Evolutionary conservation across 2,329 filamentous ascomycete genomes (phyloP).

Genomic region (Alternaria hordeiaustralica): DNA sequence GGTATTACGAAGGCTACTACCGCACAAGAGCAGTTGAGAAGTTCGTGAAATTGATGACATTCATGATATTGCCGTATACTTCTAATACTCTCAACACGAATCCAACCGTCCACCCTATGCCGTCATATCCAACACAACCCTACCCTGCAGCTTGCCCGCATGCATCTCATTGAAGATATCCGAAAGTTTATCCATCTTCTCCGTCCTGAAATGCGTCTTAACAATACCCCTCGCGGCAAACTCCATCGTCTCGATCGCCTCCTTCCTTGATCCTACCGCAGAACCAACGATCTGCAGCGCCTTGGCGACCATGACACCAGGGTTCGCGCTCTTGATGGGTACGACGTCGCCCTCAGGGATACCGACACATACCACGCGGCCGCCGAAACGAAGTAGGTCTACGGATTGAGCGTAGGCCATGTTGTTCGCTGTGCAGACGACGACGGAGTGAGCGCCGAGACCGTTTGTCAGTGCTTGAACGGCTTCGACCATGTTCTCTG

Average conservation of each 20-base stretch:
- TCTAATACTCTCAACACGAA: background rate
- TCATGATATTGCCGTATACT: background rate
- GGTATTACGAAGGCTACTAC: background rate
- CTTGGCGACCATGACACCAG: slow-evolving; percentile 52
- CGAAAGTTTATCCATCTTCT: slow-evolving; percentile 58
- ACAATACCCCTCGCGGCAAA: slow-evolving; percentile 52
- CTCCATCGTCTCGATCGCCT: slow-evolving; percentile 58
- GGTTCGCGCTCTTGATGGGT: slow-evolving; percentile 51
- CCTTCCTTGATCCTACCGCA: slow-evolving; percentile 55
- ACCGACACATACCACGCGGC: slow-evolving; percentile 55
- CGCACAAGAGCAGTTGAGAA: background rate
- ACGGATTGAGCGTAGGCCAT: slow-evolving; percentile 53
- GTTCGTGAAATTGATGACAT: background rate
- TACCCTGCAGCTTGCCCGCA: slow-evolving; percentile 52
- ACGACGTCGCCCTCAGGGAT: slow-evolving; percentile 57
- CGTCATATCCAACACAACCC: slow-evolving; percentile 56
- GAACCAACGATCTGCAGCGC: slow-evolving; percentile 53
- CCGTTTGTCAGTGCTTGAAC: slow-evolving; percentile 65
- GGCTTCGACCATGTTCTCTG: slow-evolving; percentile 58
- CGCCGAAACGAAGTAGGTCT: slow-evolving; percentile 54
- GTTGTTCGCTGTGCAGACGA: slow-evolving; percentile 61
- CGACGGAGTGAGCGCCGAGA: slow-evolving; percentile 65
- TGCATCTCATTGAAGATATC: slow-evolving; percentile 57
- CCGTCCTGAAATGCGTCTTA: slow-evolving; percentile 56
- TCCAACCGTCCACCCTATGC: background rate